A percentile compares a stretch with the other conserved stretches of the same genome.
These are phyloP conservation scores for Penicillium samsonianum DNA, from an alignment of 495 filamentous ascomycete genomes.

Conservation along the genomic window DNA sequence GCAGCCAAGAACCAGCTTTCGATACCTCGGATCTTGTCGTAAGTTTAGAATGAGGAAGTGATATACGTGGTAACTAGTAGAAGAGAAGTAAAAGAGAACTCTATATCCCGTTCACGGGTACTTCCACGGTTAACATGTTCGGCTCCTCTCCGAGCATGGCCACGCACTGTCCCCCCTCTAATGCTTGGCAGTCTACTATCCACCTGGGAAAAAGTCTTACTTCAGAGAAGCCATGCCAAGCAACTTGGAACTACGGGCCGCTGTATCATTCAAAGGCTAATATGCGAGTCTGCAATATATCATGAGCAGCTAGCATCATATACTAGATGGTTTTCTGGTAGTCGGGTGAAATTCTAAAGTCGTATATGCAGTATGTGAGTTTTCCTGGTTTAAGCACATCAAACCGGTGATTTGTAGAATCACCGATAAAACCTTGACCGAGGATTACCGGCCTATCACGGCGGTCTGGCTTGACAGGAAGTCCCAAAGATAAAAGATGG, in stretches of 20 bases:
- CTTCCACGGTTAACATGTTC: no score
- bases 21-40: conserved; percentile 2
- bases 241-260: no score
- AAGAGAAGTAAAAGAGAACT: no score
- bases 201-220: conserved; percentile 5
- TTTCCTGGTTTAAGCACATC: neutral
- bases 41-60: neutral
- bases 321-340: neutral
- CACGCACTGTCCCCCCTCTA: neutral
- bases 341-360: neutral
- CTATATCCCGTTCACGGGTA: no score
- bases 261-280: neutral
- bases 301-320: neutral
- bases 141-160: neutral
- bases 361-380: neutral
- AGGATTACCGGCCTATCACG: neutral
- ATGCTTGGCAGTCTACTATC: neutral
- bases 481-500: neutral
- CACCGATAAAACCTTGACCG: no score
- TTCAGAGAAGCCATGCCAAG: conserved; percentile 18
- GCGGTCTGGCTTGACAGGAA: neutral
- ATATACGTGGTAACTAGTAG: neutral
- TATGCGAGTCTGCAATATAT: neutral
- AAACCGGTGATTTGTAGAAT: neutral
- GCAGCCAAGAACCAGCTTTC: conserved; percentile 11